A percentile compares a stretch with the other conserved stretches of the same genome.
phyloP scores from a whole-genome alignment of 2,329 filamentous ascomycete genomes.

The Clarireedia monteithiana region DNA sequence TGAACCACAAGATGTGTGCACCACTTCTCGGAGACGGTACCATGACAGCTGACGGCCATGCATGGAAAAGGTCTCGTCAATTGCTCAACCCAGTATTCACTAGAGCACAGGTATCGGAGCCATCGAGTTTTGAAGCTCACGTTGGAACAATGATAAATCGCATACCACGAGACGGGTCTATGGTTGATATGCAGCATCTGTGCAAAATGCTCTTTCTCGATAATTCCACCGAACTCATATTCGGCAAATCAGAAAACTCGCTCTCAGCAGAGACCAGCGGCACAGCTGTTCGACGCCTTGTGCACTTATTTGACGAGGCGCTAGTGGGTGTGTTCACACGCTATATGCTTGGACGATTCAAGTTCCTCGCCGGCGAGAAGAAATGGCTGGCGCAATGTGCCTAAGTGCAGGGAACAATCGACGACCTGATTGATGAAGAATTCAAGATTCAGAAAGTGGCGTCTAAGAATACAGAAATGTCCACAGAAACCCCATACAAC shows the following conservation, averaged over 20 bases:
- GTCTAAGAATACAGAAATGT: neutral
- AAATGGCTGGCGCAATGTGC: constrained; percentile 4
- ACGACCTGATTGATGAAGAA: constrained; percentile 10
- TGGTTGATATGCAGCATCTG: constrained; percentile 53
- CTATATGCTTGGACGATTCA: constrained; percentile 6
- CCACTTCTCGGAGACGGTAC: neutral
- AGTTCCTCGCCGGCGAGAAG: constrained; percentile 3
- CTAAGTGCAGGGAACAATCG: constrained; percentile 8
- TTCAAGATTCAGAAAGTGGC: neutral
- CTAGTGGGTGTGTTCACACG: neutral
- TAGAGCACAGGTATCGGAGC: constrained; percentile 53
- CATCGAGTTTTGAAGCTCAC: constrained; percentile 65
- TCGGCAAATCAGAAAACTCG: constrained; percentile 26
- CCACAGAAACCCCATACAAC: neutral
- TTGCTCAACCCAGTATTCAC: constrained; percentile 39
- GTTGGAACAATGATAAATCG: constrained; percentile 50
- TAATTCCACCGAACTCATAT: constrained; percentile 28
- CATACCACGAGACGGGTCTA: constrained; percentile 47
- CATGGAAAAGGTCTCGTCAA: neutral
- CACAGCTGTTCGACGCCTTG: neutral
- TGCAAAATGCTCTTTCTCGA: constrained; percentile 49
- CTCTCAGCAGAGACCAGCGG: neutral
- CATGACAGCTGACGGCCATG: neutral
- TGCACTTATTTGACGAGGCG: constrained; percentile 6
- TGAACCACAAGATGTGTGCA: neutral